These are phyloP conservation scores for Sporothrix globosa DNA, from an alignment of 2,329 filamentous ascomycete genomes.

Conservation along the genomic window DNA sequence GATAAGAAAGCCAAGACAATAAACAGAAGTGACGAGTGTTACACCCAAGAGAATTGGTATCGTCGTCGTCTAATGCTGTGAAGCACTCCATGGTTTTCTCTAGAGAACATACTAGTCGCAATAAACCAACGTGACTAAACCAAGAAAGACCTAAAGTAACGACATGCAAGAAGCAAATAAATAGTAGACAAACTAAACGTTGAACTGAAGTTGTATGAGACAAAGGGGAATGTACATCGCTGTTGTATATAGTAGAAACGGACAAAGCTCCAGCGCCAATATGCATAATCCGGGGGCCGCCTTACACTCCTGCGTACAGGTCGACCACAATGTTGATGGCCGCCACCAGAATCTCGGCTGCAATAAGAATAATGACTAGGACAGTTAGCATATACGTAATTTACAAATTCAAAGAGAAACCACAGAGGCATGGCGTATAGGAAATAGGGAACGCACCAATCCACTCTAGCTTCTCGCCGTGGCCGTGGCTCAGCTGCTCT, in stretches of 20 bases:
- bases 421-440: neutral
- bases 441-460: constrained; percentile 64
- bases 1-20: neutral
- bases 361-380: constrained; percentile 89
- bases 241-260: neutral
- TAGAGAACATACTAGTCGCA: constrained; percentile 7
- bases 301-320: constrained; percentile 64
- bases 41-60: constrained; percentile 25
- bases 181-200: too few relatives aligned
- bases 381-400: constrained; percentile 11
- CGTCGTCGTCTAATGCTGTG: constrained; percentile 28
- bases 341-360: constrained; percentile 90
- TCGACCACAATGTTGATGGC: constrained; percentile 95
- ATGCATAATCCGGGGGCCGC: neutral
- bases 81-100: constrained; percentile 22
- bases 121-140: constrained; percentile 1
- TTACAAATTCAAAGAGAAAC: constrained; percentile 34
- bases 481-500: constrained; percentile 91
- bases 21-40: neutral
- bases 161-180: neutral
- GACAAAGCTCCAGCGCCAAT: neutral
- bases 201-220: neutral
- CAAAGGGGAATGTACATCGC: neutral
- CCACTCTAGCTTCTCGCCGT: constrained; percentile 88
- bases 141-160: neutral